Conservation (phyloP, 768 basidiomycete species). For the Trametes meyenii region DNA sequence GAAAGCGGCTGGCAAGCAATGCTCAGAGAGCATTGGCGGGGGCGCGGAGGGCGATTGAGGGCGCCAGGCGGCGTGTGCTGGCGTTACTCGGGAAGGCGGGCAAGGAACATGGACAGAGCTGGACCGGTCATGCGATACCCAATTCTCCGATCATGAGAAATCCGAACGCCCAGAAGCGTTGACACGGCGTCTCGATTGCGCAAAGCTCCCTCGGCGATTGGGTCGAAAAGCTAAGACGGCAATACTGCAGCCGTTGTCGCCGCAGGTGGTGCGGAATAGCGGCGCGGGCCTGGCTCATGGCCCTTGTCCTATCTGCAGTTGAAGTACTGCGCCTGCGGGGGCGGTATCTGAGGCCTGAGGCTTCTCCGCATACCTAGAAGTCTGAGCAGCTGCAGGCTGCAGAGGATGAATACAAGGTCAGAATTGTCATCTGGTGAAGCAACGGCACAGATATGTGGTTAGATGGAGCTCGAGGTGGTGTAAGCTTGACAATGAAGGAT, state of each 20-base stretch:
- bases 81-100: background rate
- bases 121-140: slow-evolving; percentile 22
- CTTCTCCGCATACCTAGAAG: slow-evolving; percentile 5
- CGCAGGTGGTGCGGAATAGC: slow-evolving; percentile 8
- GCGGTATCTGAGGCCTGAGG: background rate
- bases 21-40: background rate
- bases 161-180: slow-evolving; percentile 21
- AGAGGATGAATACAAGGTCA: too few species aligned
- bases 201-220: slow-evolving; percentile 9
- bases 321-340: too few species aligned
- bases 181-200: slow-evolving; percentile 16
- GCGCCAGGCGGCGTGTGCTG: slow-evolving; percentile 1
- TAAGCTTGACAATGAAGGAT: too few species aligned
- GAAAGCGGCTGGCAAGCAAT: background rate
- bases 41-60: background rate
- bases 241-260: slow-evolving; percentile 3
- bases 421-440: too few species aligned
- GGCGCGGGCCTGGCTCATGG: slow-evolving; percentile 9
- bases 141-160: slow-evolving; percentile 28
- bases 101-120: slow-evolving; percentile 7
- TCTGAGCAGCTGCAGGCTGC: too few species aligned
- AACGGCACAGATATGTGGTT: too few species aligned
- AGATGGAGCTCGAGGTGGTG: too few species aligned
- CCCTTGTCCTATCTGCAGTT: background rate
- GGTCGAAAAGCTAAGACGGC: slow-evolving; percentile 3